These are phyloP conservation scores for Ilyonectria mors-panacis DNA, from an alignment of 2,329 filamentous ascomycete genomes.

Conservation along the genomic window DNA sequence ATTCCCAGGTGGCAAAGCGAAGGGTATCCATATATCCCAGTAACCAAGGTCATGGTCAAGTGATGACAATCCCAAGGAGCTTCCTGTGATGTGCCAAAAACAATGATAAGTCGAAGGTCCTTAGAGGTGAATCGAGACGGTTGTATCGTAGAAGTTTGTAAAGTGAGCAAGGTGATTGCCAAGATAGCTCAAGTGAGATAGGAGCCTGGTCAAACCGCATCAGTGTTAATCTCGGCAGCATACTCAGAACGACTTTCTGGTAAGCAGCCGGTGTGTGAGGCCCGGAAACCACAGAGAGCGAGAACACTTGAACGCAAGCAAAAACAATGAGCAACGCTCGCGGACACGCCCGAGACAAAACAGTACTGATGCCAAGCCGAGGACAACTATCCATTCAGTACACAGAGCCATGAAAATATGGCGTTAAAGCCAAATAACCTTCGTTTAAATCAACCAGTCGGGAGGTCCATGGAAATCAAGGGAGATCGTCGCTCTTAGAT, in stretches of 20 bases:
- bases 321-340: not conserved
- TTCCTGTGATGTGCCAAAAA: not conserved
- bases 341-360: slow-evolving; percentile 16
- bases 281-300: not conserved
- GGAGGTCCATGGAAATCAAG: slow-evolving; percentile 39
- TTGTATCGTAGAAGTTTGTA: not conserved
- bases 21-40: not conserved
- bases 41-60: too few species aligned
- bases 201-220: not conserved
- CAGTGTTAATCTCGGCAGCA: not conserved
- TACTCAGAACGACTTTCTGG: slow-evolving; percentile 27
- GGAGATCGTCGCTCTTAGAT: slow-evolving; percentile 53
- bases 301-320: slow-evolving; percentile 10
- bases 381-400: slow-evolving; percentile 47
- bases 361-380: slow-evolving; percentile 20
- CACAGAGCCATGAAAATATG: not conserved
- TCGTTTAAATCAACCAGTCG: not conserved
- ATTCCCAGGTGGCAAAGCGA: not conserved
- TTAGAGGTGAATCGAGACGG: not conserved
- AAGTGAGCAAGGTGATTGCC: not conserved
- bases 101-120: not conserved
- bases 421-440: not conserved
- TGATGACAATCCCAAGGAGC: not conserved
- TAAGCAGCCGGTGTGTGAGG: slow-evolving; percentile 1
- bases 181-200: not conserved